Percentiles rank a stretch among this genome's conserved stretches.
Conservation (phyloP, 148 eudicot genomes). For the Vaccinium myrtillus region DNA sequence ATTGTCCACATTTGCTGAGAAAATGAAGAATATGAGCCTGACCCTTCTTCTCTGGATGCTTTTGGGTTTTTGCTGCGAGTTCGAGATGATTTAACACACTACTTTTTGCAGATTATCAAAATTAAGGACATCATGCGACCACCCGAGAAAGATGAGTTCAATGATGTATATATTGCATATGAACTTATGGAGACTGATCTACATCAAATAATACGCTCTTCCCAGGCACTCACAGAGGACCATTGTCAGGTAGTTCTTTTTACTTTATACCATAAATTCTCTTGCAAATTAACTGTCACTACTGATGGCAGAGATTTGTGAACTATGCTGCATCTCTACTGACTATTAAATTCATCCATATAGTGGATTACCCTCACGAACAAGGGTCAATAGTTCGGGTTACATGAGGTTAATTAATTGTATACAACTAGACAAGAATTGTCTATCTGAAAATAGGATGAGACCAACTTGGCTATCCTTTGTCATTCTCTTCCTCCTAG, state of each 20-base stretch:
- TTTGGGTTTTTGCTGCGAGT: constrained; percentile 25
- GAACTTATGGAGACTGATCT: constrained; percentile 68
- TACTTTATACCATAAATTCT: not conserved
- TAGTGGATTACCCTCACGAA: not conserved
- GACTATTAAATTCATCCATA: not conserved
- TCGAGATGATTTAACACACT: not conserved
- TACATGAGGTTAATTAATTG: not conserved
- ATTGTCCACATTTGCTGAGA: not conserved
- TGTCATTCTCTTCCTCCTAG: not conserved
- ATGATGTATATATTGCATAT: constrained; percentile 46
- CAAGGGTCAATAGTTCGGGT: no score
- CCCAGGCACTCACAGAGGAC: constrained; percentile 85
- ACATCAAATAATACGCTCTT: constrained; percentile 81
- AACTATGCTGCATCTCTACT: not conserved
- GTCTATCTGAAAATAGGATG: not conserved
- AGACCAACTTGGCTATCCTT: not conserved
- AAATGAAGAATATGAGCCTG: not conserved
- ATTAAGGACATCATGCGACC: constrained; percentile 54
- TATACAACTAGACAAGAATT: not conserved
- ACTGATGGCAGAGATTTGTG: not conserved
- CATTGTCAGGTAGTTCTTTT: constrained; percentile 74
- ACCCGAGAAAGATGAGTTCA: constrained; percentile 39
- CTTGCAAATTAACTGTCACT: not conserved
- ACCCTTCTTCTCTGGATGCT: constrained; percentile 40
- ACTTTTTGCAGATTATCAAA: constrained; percentile 40